Conservation (phyloP, 306 rosid genomes). For the Coriaria nepalensis region DNA sequence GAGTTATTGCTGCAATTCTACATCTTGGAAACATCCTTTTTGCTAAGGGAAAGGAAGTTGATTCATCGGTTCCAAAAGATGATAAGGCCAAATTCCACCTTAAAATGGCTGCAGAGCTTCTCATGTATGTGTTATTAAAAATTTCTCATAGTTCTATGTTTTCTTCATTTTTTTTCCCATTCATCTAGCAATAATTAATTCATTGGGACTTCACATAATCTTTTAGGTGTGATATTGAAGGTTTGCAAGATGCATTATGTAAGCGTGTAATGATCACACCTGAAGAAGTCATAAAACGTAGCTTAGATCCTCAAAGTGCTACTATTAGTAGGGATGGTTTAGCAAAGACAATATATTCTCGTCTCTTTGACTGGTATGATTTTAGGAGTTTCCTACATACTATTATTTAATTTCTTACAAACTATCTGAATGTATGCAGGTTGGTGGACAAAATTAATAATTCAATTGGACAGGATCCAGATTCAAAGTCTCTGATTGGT, state of each 20-base stretch:
- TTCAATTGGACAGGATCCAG: constrained; percentile 90
- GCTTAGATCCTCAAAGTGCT: constrained; percentile 96
- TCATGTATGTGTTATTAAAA: constrained; percentile 38
- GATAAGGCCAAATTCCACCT: constrained; percentile 77
- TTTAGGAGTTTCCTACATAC: not conserved
- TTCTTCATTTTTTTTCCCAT: constrained; percentile 10
- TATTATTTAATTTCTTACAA: not conserved
- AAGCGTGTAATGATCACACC: constrained; percentile 99
- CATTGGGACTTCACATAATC: constrained; percentile 9
- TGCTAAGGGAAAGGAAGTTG: constrained; percentile 71
- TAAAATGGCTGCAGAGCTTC: constrained; percentile 81
- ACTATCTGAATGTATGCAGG: constrained; percentile 39
- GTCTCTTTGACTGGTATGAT: constrained; percentile 88
- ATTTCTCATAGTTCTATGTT: constrained; percentile 8
- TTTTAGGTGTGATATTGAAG: constrained; percentile 61
- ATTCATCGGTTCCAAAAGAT: constrained; percentile 92
- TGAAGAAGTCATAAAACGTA: constrained; percentile 92
- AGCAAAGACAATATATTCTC: constrained; percentile 88
- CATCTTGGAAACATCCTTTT: constrained; percentile 79
- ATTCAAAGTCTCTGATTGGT: constrained; percentile 76
- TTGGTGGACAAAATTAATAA: constrained; percentile 87
- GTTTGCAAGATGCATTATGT: constrained; percentile 84
- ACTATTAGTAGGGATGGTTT: constrained; percentile 78
- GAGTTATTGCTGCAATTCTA: constrained; percentile 93
- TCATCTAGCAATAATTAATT: constrained; percentile 14